A percentile compares a stretch with the other conserved stretches of the same genome.
phyloP scores from a whole-genome alignment of 345 rosid genomes.

The Cardamine chenopodiifolia region DNA sequence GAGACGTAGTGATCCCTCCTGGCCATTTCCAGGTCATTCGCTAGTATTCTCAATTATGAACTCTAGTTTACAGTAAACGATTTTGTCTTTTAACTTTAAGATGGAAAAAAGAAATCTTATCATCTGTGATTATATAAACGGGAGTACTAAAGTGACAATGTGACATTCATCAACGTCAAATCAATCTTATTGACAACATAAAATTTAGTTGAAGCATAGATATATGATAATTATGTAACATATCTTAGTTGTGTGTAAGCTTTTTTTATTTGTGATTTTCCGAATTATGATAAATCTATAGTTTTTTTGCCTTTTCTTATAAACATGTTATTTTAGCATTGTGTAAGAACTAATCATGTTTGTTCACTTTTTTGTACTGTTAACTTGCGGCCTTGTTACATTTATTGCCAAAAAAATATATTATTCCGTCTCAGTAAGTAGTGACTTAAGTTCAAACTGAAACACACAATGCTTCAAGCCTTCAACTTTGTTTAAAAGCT shows the following conservation, averaged over 20 bases:
- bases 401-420: not conserved
- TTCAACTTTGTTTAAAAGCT: not conserved
- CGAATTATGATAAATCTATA: not conserved
- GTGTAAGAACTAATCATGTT: not conserved
- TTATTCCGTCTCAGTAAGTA: not conserved
- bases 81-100: not conserved
- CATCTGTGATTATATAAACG: not conserved
- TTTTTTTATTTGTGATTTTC: not conserved
- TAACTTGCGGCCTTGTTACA: not conserved
- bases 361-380: not conserved
- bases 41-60: not conserved
- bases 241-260: not conserved
- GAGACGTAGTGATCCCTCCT: slow-evolving; percentile 25
- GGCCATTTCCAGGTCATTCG: slow-evolving; percentile 19
- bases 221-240: not conserved
- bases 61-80: not conserved
- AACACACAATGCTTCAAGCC: not conserved
- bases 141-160: not conserved
- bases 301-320: not conserved
- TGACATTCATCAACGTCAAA: not conserved
- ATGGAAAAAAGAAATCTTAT: not conserved
- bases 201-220: not conserved
- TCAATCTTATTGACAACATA: not conserved
- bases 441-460: not conserved
- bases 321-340: not conserved